phyloP scores from a whole-genome alignment of 1,139 yeast genomes.

The Blastobotrys petasosporus region DNA sequence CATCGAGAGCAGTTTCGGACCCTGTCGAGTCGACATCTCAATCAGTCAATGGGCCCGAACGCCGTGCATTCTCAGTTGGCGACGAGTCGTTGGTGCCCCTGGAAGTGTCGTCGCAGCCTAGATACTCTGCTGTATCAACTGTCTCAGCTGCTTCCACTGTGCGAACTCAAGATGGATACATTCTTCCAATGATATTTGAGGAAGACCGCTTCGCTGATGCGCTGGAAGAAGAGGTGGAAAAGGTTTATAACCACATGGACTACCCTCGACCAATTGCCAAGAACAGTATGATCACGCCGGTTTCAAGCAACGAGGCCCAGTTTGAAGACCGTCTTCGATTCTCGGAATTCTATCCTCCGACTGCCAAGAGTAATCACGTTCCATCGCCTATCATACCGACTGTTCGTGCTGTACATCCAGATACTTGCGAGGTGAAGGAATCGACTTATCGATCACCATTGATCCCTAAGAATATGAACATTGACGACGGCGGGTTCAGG shows the following conservation, averaged over 20 bases:
- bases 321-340: too few relatives aligned
- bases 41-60: slow-evolving; percentile 10
- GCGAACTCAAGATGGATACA: slow-evolving; percentile 14
- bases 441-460: neutral
- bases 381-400: too few relatives aligned
- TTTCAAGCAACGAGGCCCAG: too few relatives aligned
- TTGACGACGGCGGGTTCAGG: neutral
- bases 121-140: slow-evolving; percentile 8
- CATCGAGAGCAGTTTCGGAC: slow-evolving; percentile 14
- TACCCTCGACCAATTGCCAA: too few relatives aligned
- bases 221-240: slow-evolving; percentile 33
- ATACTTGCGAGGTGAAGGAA: too few relatives aligned
- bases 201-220: slow-evolving; percentile 38
- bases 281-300: too few relatives aligned
- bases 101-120: slow-evolving; percentile 12
- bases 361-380: too few relatives aligned
- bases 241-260: neutral
- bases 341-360: too few relatives aligned
- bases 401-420: too few relatives aligned
- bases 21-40: slow-evolving; percentile 9
- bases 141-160: slow-evolving; percentile 15
- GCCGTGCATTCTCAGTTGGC: slow-evolving; percentile 20
- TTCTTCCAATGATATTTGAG: slow-evolving; percentile 36
- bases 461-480: slow-evolving; percentile 1
- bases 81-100: slow-evolving; percentile 18